phyloP scores from a whole-genome alignment of 2,329 filamentous ascomycete species.

The Cladosporium sp. region DNA sequence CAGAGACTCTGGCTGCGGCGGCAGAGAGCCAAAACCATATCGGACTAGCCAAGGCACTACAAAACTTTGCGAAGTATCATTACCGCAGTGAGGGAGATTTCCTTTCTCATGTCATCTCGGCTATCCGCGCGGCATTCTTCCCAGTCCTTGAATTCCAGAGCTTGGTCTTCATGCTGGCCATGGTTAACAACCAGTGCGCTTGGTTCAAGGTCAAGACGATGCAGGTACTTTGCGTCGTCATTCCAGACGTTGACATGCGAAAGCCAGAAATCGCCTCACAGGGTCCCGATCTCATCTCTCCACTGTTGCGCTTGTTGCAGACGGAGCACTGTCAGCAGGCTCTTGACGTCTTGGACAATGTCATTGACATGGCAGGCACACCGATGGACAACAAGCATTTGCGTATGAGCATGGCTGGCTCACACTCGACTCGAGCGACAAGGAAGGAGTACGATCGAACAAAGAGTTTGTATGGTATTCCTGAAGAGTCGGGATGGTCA shows the following conservation, averaged over 20 bases:
- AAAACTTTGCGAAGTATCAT: constrained; percentile 63
- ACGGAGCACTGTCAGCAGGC: constrained; percentile 93
- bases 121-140: constrained; percentile 74
- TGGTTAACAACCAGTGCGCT: constrained; percentile 79
- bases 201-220: constrained; percentile 95
- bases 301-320: constrained; percentile 80
- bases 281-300: constrained; percentile 92
- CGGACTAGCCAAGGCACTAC: constrained; percentile 64
- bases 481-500: constrained; percentile 92
- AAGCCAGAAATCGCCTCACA: constrained; percentile 85
- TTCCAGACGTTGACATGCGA: constrained; percentile 89
- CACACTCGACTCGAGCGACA: constrained; percentile 72
- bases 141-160: constrained; percentile 78
- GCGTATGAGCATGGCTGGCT: constrained; percentile 95
- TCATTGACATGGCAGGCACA: constrained; percentile 83
- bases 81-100: constrained; percentile 72
- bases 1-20: constrained; percentile 65
- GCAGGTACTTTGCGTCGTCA: constrained; percentile 77
- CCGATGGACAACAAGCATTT: constrained; percentile 92
- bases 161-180: constrained; percentile 83
- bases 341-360: constrained; percentile 84
- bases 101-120: constrained; percentile 65
- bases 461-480: constrained; percentile 92
- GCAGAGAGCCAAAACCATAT: constrained; percentile 68
- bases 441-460: constrained; percentile 93